These are phyloP conservation scores for Leishmania martiniquensis DNA, from an alignment of 208 protist genomes.

Conservation along the genomic window DNA sequence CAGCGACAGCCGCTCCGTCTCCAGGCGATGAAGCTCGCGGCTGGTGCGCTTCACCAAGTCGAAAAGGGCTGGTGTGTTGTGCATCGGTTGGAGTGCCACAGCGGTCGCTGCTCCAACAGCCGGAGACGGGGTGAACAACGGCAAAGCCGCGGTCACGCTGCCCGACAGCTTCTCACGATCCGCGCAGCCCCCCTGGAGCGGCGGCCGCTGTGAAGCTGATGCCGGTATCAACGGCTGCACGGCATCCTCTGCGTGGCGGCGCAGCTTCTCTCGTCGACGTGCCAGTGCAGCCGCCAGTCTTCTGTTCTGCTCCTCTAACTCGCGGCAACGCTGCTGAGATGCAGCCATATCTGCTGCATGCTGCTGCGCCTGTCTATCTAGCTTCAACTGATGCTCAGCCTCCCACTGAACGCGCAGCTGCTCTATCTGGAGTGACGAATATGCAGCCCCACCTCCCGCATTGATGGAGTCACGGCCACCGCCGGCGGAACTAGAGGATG, in stretches of 20 bases:
- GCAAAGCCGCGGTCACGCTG: not conserved
- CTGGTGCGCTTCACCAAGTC: constrained; percentile 8
- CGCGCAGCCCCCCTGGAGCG: not conserved
- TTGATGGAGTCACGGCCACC: not conserved
- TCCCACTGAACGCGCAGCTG: constrained; percentile 41
- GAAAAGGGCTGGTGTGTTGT: not conserved
- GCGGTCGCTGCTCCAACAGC: not conserved
- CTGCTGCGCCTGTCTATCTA: constrained; percentile 51
- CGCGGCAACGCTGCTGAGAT: constrained; percentile 28
- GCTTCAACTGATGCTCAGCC: constrained; percentile 49
- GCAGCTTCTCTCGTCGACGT: constrained; percentile 68
- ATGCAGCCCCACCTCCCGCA: constrained; percentile 1
- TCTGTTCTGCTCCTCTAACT: constrained; percentile 68
- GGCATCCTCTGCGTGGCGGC: constrained; percentile 16
- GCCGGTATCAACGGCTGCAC: not conserved
- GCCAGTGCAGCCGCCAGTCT: constrained; percentile 53
- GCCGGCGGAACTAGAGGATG: not conserved
- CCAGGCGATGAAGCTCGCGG: constrained; percentile 58
- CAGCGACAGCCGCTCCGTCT: constrained; percentile 47
- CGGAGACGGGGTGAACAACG: not conserved
- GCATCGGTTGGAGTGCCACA: not conserved
- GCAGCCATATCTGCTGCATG: constrained; percentile 38
- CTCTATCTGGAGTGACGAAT: constrained; percentile 21
- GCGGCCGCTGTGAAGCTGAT: constrained; percentile 5
- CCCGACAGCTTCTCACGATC: not conserved